phyloP scores from a whole-genome alignment of 2,329 filamentous ascomycete species.

The Nectriaceae sp. region DNA sequence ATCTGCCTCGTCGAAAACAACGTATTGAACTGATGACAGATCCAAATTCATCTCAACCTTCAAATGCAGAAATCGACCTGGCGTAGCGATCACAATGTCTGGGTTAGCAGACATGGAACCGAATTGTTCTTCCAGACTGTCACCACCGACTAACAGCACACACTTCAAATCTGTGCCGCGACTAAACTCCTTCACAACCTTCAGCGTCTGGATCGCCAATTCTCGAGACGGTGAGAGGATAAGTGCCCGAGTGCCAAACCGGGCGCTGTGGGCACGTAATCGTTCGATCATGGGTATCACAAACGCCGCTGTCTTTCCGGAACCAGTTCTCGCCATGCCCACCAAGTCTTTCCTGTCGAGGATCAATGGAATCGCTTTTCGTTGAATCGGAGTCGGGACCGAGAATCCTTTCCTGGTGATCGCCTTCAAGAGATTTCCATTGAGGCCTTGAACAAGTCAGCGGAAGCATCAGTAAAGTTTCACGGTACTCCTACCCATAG shows the following conservation, averaged over 20 bases:
- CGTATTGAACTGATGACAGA: slow-evolving; percentile 87
- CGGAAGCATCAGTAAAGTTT: not conserved
- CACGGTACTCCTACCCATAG: slow-evolving; percentile 67
- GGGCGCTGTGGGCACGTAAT: slow-evolving; percentile 82
- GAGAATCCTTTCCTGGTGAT: slow-evolving; percentile 94
- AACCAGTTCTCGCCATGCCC: slow-evolving; percentile 98
- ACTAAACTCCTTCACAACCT: slow-evolving; percentile 93
- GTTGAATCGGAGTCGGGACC: slow-evolving; percentile 94
- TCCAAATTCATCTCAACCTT: slow-evolving; percentile 96
- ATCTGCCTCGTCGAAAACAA: slow-evolving; percentile 97
- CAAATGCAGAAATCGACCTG: slow-evolving; percentile 92
- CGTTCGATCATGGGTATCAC: slow-evolving; percentile 98
- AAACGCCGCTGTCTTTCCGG: slow-evolving; percentile 97
- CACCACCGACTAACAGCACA: slow-evolving; percentile 90
- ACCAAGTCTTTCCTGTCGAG: slow-evolving; percentile 94
- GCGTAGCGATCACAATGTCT: slow-evolving; percentile 96
- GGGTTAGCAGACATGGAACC: slow-evolving; percentile 90
- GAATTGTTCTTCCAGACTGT: slow-evolving; percentile 95
- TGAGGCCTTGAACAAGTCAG: slow-evolving; percentile 60
- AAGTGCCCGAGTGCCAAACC: slow-evolving; percentile 82
- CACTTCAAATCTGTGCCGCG: slow-evolving; percentile 87
- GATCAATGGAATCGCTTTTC: slow-evolving; percentile 92
- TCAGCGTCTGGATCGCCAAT: slow-evolving; percentile 89
- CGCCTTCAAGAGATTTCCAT: slow-evolving; percentile 80
- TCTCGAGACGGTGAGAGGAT: slow-evolving; percentile 93